Base-by-base conservation (phyloP, 1,139 yeast genomes). In the Scheffersomyces cryptocercus region DNA sequence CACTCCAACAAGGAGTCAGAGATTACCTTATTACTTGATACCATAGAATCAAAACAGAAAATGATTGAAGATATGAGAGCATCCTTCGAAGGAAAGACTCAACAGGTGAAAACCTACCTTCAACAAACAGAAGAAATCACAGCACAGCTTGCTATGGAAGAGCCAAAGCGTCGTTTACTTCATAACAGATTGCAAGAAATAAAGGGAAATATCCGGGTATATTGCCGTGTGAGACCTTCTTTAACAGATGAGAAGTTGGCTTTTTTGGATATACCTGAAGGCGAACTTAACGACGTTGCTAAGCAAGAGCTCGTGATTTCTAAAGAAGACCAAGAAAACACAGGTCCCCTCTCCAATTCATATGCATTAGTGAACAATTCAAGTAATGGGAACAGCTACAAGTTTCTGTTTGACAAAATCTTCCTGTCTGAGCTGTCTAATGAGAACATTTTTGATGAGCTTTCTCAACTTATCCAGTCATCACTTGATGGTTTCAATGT, bases 141-240 rank as follows among this genome's bases (percentile, higher is more conserved):
- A 30, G 60, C 62, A 28, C 65, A 47, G 37, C 38, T 63, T 11
- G 47, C 55, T 1, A 37, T 44, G 4, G 56, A 58, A 42, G 75
- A 70, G 39, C 45, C 43, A 8, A 51, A 54, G 28, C 73, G 97
- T 52, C 70, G 97, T n/a, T 61, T 67, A 15, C 65, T 88, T 3
- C 97, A 90, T 58, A 84, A 88, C 56, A 76, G 72, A 47, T 69
- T 91, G 10, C 97, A 91, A 61, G 96, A 89, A 47, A 64, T 91
- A 35, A 88, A 91, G 60, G 99, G 99, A 0, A 93, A 90, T 55
- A 89, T 93, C 33, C 69, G 99, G 36, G 98, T 93, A 0, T 90
- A 84, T 55, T 93, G 98, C 59, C 76, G 99, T 35, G 76, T 91
- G 4, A 73, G 96, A 41, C 97, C 97, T 0, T 67, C 74, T 2